Conservation (phyloP, 148 eudicot species). For the Spergularia marina region DNA sequence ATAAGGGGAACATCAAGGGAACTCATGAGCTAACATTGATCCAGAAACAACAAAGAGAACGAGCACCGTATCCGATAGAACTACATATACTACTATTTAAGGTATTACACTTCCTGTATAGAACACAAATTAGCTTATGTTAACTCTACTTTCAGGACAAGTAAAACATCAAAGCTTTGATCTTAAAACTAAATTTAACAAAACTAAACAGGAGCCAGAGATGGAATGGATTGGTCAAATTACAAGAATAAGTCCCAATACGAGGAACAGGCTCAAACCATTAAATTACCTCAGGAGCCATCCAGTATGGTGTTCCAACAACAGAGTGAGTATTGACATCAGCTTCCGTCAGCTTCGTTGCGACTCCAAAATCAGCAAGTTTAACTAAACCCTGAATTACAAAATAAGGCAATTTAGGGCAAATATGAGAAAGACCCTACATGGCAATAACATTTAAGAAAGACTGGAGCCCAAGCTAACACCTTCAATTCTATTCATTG, state of each 20-base stretch:
- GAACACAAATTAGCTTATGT: background rate
- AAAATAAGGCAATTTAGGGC: constrained; percentile 7
- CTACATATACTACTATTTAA: background rate
- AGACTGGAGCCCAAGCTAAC: background rate
- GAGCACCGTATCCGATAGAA: background rate
- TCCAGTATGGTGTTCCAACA: constrained; percentile 99
- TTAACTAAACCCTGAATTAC: constrained; percentile 84
- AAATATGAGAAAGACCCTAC: constrained; percentile 4
- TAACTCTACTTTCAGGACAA: background rate
- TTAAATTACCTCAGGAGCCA: constrained; percentile 93
- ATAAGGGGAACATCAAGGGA: background rate
- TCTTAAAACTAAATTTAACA: background rate
- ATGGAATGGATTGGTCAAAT: constrained; percentile 3
- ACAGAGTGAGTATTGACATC: constrained; percentile 98
- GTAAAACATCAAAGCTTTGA: background rate
- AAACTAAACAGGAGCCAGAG: constrained; percentile 1
- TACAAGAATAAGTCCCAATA: constrained; percentile 4
- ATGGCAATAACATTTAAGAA: background rate
- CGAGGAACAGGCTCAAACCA: background rate
- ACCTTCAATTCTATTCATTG: background rate
- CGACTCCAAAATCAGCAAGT: constrained; percentile 99
- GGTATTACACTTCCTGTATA: background rate
- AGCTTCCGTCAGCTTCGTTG: constrained; percentile 94
- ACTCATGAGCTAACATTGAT: constrained; percentile 8
- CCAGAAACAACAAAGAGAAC: constrained; percentile 3